Conservation (phyloP, 2,329 filamentous ascomycete genomes). For the Ambrosiella cleistominuta region DNA sequence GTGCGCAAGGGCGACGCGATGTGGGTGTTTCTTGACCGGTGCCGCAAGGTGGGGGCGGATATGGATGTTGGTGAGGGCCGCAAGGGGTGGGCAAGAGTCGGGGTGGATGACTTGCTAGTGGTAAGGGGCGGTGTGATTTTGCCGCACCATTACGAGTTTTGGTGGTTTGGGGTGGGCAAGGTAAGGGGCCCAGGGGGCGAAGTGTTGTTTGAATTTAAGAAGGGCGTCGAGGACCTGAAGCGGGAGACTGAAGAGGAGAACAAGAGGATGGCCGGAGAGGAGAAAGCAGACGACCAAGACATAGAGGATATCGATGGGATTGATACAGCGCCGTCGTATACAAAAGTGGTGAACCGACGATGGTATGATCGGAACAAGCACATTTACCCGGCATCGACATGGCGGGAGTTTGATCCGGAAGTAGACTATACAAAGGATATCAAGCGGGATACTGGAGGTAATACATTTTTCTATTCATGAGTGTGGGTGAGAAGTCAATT, state of each 20-base stretch:
- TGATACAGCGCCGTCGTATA: constrained; percentile 58
- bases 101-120: constrained; percentile 88
- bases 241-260: neutral
- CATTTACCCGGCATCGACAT: constrained; percentile 88
- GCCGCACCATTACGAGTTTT: constrained; percentile 96
- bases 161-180: constrained; percentile 90
- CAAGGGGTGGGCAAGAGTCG: constrained; percentile 79
- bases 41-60: constrained; percentile 76
- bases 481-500: constrained; percentile 3
- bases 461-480: constrained; percentile 70
- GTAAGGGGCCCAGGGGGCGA: constrained; percentile 54
- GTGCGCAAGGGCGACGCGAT: constrained; percentile 86
- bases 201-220: constrained; percentile 59
- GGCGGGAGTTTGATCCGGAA: constrained; percentile 86
- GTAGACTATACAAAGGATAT: constrained; percentile 66
- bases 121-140: constrained; percentile 83
- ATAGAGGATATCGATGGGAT: constrained; percentile 47
- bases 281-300: constrained; percentile 14
- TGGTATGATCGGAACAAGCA: constrained; percentile 99
- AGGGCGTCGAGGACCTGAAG: constrained; percentile 25
- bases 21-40: constrained; percentile 86
- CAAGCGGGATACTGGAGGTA: constrained; percentile 70
- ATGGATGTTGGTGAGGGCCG: constrained; percentile 52
- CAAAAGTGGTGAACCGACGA: constrained; percentile 85
- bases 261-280: neutral